Base-by-base conservation (phyloP, 768 basidiomycete species). In the Mycena chlorophos region DNA sequence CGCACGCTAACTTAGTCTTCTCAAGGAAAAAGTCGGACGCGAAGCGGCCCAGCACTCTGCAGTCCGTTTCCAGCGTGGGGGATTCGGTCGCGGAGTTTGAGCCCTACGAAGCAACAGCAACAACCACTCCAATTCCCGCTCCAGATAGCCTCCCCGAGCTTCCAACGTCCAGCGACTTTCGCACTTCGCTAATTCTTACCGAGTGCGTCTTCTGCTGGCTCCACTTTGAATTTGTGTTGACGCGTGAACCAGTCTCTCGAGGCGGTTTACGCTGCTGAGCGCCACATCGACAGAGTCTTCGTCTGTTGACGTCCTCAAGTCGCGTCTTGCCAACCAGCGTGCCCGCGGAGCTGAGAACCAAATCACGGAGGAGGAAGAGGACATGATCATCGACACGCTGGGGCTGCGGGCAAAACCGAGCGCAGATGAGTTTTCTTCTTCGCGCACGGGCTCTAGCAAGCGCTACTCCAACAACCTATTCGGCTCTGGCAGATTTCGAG, bases 381-480 rank as follows among this genome's bases (percentile, higher is more conserved):
- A 87, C 54, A 90, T 93, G 85, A 78, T 94, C 57, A 71, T 94
- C 56, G 85, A 88, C 73, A 86, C 85, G 14, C 75, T 94, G 54
- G 83, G 82, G 46, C 77, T 77, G 25, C 71, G 73, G 51, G 75
- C 75, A 52, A 74, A 69, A 25, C 62, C 58, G 40, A 64, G 67
- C 52, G 68, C 65, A 51, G 70, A 69, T 60, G 69, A 73, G 48
- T 62, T 65, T 49, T 53, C 56, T 40, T 80, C 71, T 58, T 75
- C 60, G 57, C 70, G 60, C 61, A 69, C 62, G 73, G 78, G 53
- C 63, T 81, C 82, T 37, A 73, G 76, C 53, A 87, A 88, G 71
- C 82, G 91, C 43, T 88, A 89, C 69, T 91, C 89, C 75, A 92
- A 92, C 69, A 92, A 92, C 65, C 75, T 94, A 48, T 93, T 92